Evolutionary conservation across 768 basidiomycete species (phyloP).

Genomic region (Boletus speciosus): DNA sequence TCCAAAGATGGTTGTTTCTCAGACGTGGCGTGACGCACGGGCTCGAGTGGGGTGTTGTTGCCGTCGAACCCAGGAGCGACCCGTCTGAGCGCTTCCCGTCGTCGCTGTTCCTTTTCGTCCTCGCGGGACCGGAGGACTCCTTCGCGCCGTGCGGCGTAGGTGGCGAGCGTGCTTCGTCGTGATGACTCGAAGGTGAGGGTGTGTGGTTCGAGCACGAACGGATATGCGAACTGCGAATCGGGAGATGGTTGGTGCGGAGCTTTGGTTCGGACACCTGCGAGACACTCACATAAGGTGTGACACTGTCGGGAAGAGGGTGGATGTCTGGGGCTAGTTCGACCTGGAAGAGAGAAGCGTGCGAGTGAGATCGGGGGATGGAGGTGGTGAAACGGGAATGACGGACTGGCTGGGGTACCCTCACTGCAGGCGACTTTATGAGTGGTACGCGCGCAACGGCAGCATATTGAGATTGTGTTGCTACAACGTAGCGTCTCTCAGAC

Average conservation of each 20-base stretch:
- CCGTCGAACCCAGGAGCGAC: conserved; percentile 88
- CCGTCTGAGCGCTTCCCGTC: conserved; percentile 61
- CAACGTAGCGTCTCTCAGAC: background rate
- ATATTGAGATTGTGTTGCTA: conserved; percentile 60
- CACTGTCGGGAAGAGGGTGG: conserved; percentile 89
- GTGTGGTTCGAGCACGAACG: conserved; percentile 90
- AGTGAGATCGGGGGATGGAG: background rate
- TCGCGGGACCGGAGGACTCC: conserved; percentile 67
- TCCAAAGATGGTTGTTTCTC: conserved; percentile 11
- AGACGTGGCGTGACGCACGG: conserved; percentile 14
- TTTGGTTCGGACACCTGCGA: background rate
- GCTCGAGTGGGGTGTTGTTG: conserved; percentile 46
- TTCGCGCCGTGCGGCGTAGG: conserved; percentile 64
- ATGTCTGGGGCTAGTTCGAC: conserved; percentile 87
- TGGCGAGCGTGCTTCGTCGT: conserved; percentile 61
- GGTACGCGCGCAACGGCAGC: conserved; percentile 72
- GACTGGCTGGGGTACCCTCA: conserved; percentile 82
- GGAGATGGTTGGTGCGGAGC: background rate
- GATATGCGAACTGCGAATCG: conserved; percentile 81
- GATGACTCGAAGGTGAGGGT: conserved; percentile 72
- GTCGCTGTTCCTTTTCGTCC: conserved; percentile 68
- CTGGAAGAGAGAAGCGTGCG: conserved; percentile 39
- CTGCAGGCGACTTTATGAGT: conserved; percentile 87
- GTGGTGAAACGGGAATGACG: conserved; percentile 10
- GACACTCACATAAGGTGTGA: conserved; percentile 75